phyloP scores from a whole-genome alignment of 768 basidiomycete species.

The Sarcomyxa edulis region DNA sequence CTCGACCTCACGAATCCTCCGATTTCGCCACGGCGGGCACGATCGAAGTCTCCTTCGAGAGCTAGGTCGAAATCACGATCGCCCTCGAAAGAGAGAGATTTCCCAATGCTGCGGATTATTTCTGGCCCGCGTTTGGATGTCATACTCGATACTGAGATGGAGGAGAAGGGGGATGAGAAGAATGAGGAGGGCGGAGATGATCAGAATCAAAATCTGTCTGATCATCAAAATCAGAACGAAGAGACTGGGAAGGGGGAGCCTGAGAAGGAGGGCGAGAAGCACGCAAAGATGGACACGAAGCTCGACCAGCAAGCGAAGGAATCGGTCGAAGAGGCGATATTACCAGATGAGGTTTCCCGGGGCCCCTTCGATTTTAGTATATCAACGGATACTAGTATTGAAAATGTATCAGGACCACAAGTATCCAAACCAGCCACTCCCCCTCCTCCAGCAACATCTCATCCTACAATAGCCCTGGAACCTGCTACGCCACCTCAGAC shows the following conservation, averaged over 20 bases:
- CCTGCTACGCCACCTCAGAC: conserved; percentile 19
- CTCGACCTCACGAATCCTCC: conserved; percentile 41
- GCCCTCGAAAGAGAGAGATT: conserved; percentile 34
- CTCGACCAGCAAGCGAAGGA: too few species aligned
- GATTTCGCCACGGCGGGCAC: conserved; percentile 30
- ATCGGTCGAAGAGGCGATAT: too few species aligned
- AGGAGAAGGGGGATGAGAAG: conserved; percentile 15
- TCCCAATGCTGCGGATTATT: conserved; percentile 23
- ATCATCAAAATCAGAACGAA: too few species aligned
- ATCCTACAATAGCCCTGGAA: too few species aligned
- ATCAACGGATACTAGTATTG: conserved; percentile 16
- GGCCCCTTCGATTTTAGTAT: not conserved
- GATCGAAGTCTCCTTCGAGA: conserved; percentile 30
- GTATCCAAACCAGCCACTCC: too few species aligned
- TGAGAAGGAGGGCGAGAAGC: too few species aligned
- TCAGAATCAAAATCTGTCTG: too few species aligned
- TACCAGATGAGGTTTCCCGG: too few species aligned
- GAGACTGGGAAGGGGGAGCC: too few species aligned
- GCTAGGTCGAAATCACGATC: too few species aligned
- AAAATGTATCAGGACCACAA: conserved; percentile 8
- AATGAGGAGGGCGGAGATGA: conserved; percentile 18
- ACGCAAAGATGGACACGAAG: too few species aligned
- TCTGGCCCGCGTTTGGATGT: conserved; percentile 11
- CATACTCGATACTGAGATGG: conserved; percentile 14
- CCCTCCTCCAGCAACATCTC: too few species aligned